Evolutionary conservation across 495 filamentous ascomycete species (phyloP), one percentile per base, ranked within the genome.

Genomic region (Trichocladium antarcticum): DNA sequence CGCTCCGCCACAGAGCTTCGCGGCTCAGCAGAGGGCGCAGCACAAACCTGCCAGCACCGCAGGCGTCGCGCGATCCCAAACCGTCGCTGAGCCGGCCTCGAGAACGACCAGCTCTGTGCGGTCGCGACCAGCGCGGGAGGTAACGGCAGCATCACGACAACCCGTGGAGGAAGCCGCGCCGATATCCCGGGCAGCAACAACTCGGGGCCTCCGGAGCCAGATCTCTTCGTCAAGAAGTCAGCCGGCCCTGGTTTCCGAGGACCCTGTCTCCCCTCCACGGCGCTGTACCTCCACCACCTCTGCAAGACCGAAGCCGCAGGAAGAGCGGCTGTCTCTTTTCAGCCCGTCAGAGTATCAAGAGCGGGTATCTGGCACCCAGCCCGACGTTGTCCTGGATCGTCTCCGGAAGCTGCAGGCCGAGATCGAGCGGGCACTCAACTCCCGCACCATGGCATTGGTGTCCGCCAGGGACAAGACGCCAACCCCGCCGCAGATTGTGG

Each of bases 11-110:
- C 75, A 77, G 49, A 78, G 75, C 48, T 78, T 76, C 57, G 78
- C 78, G 10, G 78, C 78, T 6, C 76, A 80, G 47, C 76, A 80
- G 53, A 64, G 78, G 40, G 71, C 73, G 20, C 63, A 74, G 35
- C 54, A 53, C 34, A 69, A 67, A 31, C 64, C 69, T 2, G 34
- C 61, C 11, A 63, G 57, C 12, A 42, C 59, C 45, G 48, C 22
- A 27, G 21, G 21, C 40, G 17, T 52, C 43, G 31, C 37, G 27
- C 42, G 59, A 9, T 54, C 59, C 1, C 54, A 61, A 19, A 52
- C 53, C 1, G 51, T 55, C 9, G 22, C 53, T 1, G 62, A 63
- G 5, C 50, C 56, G 1, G 51, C 47, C 0, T 11, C 46, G 14
- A 51, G 44, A 27, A 59, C 56, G 9, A 51, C 15, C 5, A 42